These are phyloP conservation scores for Chlorophyllum brunneum DNA, from an alignment of 768 basidiomycete species.

Conservation along the genomic window DNA sequence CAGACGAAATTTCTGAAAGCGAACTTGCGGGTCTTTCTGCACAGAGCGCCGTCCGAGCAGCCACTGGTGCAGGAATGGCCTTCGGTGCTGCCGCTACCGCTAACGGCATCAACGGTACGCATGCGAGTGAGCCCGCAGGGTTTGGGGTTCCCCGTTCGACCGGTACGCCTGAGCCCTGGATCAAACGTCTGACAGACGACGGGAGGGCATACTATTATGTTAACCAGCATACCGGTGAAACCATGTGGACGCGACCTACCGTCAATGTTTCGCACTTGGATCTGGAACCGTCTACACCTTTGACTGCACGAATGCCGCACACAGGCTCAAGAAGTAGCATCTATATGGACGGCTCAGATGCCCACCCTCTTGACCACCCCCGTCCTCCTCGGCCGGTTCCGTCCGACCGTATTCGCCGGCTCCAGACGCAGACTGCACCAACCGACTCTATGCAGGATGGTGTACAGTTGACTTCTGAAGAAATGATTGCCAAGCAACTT, in stretches of 20 bases:
- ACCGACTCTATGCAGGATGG: slow-evolving; percentile 19
- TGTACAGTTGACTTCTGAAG: slow-evolving; percentile 58
- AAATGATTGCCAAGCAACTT: slow-evolving; percentile 62
- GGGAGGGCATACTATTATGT: slow-evolving; percentile 76
- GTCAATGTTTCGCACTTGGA: slow-evolving; percentile 18
- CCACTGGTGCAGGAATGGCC: slow-evolving; percentile 48
- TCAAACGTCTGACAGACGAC: slow-evolving; percentile 75
- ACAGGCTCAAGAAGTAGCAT: slow-evolving; percentile 42
- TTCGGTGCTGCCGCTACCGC: slow-evolving; percentile 34
- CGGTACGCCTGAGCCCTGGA: slow-evolving; percentile 79
- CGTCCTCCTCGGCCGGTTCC: slow-evolving; percentile 25
- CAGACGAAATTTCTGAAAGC: slow-evolving; percentile 59
- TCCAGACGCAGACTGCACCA: slow-evolving; percentile 13
- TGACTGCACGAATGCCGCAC: slow-evolving; percentile 28
- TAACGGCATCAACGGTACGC: slow-evolving; percentile 7
- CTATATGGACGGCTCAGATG: slow-evolving; percentile 78
- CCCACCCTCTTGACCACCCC: slow-evolving; percentile 46
- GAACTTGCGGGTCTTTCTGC: slow-evolving; percentile 61
- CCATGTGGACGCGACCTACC: slow-evolving; percentile 64
- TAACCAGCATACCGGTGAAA: slow-evolving; percentile 65
- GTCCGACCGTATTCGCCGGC: slow-evolving; percentile 14
- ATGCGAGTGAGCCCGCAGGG: background rate
- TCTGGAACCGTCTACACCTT: slow-evolving; percentile 23
- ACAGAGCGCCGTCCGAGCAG: slow-evolving; percentile 53
- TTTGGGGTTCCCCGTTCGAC: slow-evolving; percentile 10